Evolutionary conservation across 1,284 basidiomycete genomes (phyloP).

Genomic region (Malassezia sympodialis): DNA sequence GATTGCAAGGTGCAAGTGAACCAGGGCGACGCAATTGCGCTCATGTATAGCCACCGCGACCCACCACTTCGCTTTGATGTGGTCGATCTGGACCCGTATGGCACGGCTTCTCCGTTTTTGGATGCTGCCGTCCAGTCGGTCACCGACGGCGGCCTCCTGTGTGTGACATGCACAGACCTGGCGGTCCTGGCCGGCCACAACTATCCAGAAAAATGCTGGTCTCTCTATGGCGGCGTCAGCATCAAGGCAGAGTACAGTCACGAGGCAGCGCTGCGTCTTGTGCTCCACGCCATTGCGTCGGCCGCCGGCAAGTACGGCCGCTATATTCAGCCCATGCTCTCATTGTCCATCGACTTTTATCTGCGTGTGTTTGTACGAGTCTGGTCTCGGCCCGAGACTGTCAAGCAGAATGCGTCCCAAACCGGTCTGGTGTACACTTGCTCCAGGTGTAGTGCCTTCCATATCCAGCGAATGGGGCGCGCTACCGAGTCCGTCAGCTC

Average conservation of each 20-base stretch:
- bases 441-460: slow-evolving; percentile 32
- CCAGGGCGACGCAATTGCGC: slow-evolving; percentile 50
- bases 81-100: slow-evolving; percentile 94
- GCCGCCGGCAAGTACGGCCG: slow-evolving; percentile 85
- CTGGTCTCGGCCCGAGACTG: slow-evolving; percentile 65
- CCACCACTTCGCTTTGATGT: slow-evolving; percentile 72
- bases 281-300: slow-evolving; percentile 72
- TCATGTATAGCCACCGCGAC: slow-evolving; percentile 81
- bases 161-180: slow-evolving; percentile 92
- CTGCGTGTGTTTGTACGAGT: slow-evolving; percentile 82
- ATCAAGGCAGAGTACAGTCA: slow-evolving; percentile 87
- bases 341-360: slow-evolving; percentile 94
- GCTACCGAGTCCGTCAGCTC: slow-evolving; percentile 20
- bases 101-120: slow-evolving; percentile 90
- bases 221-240: slow-evolving; percentile 75
- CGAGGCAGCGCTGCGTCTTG: slow-evolving; percentile 56
- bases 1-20: slow-evolving; percentile 42
- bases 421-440: slow-evolving; percentile 41
- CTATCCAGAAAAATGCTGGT: slow-evolving; percentile 66
- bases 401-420: slow-evolving; percentile 60
- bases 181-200: slow-evolving; percentile 86
- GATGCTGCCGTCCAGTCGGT: slow-evolving; percentile 91
- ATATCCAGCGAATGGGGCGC: slow-evolving; percentile 33
- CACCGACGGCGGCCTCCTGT: slow-evolving; percentile 70
- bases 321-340: slow-evolving; percentile 79